Evolutionary conservation across 2,329 filamentous ascomycete genomes (phyloP), one percentile per base, ranked within the genome.

Genomic region (Colletotrichum sp.): DNA sequence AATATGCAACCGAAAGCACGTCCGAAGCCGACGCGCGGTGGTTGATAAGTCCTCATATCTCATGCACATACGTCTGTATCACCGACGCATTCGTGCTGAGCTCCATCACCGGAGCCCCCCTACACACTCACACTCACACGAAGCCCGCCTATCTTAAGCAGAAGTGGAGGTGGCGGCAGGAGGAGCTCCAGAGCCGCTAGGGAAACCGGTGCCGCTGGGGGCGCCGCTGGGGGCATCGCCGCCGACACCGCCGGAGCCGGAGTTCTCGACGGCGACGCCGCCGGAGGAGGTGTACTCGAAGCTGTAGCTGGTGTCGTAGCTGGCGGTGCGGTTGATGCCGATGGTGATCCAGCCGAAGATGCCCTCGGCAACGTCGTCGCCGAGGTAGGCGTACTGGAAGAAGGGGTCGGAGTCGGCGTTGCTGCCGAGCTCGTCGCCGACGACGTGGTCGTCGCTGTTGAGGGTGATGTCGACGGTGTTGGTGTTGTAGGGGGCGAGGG

Each of bases 341-440:
- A 89, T 79, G 1, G 84, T 83, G 75, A 89, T 87, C 88, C 87
- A 89, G n/a, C 82, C 86, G 67, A 89, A 82, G 30, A 89, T 76
- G 59, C 88, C 88, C 65, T 89, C 87, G 1, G 79, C 76, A 8
- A 88, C 79, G 32, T 83, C 81, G 25, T 90, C 87, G 5, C 90
- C 89, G 9, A 92, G 84, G 19, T 87, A 84, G 13, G 88, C 86
- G 76, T 90, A 90, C 79, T 91, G 85, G 69, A 90, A 82, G 78
- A 90, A 85, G 2, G 90, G 90, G 78, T 90, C 88, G 71, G 88
- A 89, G 66, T 86, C 84, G 7, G 84, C 85, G 62, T 86, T 86
- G 63, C 15, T 27, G n/a, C 87, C 87, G 75, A 88, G 85, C 79
- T 86, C 81, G 29, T 36, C 71, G 25, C 84, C 78, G 59, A 89